Base-by-base conservation (phyloP, 306 rosid genomes). In the Dryas octopetala region DNA sequence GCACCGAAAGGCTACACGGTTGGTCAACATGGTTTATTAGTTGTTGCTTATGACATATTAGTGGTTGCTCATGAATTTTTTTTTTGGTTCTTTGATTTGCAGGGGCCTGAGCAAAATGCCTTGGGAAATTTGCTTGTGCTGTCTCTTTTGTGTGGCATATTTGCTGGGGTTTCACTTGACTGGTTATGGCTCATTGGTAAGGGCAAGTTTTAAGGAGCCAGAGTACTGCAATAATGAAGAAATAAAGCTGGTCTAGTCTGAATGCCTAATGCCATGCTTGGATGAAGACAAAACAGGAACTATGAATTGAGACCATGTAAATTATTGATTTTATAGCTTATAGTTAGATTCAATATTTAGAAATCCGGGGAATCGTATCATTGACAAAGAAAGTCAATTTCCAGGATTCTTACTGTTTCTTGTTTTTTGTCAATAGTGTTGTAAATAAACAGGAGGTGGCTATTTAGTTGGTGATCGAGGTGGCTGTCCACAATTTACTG, bases 21-120 rank as follows among this genome's bases (percentile, higher is more conserved):
- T 61, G 73, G 82, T 73, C 62, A 61, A 19, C 32, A 32, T 65
- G 19, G 80, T 12, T 62, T 46, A 54, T 78, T 17, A 32, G 15
- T 32, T 41, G 60, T 73, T 77, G 11, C 70, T 66, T 28, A 44
- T 17, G 1, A 16, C 2, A 16, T 47, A 45, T 62, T 23, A 41
- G 47, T 10, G 57, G 10, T 13, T 47, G 13, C 63, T 57, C 2
- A 19, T 71, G 38, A 16, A 45, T 43, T 4, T 60, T 68, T 15
- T 60, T 17, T 23, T 57, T 12, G 17, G 16, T 55, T 49, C 12
- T 13, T 23, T 41, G 16, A 14, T 61, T 75, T 82, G 74, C 84
- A 91, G 98, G 91, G 96, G 70, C 98, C 98, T 12, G 98, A 93
- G 70, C 97, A 93, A 70, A 93, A 93, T 84, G 98, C 96, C 2